Percentiles rank a stretch among this genome's conserved stretches.
phyloP scores from a whole-genome alignment of 305 asterid species.

The Solanum chacoense region DNA sequence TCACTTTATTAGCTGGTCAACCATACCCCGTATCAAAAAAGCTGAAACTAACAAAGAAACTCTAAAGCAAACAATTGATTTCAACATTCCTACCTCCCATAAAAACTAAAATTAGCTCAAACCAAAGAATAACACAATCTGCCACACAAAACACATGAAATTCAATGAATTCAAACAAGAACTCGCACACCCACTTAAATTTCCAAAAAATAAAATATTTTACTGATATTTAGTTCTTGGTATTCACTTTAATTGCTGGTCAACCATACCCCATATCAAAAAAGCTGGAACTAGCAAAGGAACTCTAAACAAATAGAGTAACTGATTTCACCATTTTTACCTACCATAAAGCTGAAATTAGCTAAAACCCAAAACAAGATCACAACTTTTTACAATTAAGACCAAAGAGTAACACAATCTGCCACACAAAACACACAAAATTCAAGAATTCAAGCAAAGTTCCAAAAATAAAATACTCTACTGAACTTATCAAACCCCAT shows the following conservation, averaged over 20 bases:
- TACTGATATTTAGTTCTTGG: background rate
- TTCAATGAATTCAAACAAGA: background rate
- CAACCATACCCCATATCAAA: background rate
- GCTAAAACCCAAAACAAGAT: slow-evolving; percentile 6
- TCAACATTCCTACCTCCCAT: background rate
- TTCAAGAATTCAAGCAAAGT: background rate
- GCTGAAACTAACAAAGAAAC: background rate
- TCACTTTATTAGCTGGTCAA: background rate
- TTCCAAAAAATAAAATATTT: background rate
- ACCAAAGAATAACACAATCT: background rate
- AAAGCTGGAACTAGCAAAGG: background rate
- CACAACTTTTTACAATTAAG: slow-evolving; percentile 8
- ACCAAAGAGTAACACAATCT: background rate
- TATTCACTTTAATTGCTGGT: background rate
- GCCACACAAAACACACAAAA: background rate
- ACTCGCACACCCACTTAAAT: background rate
- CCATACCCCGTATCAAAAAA: background rate
- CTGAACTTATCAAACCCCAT: background rate
- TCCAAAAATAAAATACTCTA: slow-evolving; percentile 12
- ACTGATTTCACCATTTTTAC: background rate
- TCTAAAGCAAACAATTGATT: background rate
- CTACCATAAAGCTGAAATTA: background rate
- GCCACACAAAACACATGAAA: background rate
- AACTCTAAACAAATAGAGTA: background rate
- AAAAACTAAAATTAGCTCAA: background rate